Base-by-base conservation (phyloP, 2,329 filamentous ascomycete species). In the Paradendryphiella salina region DNA sequence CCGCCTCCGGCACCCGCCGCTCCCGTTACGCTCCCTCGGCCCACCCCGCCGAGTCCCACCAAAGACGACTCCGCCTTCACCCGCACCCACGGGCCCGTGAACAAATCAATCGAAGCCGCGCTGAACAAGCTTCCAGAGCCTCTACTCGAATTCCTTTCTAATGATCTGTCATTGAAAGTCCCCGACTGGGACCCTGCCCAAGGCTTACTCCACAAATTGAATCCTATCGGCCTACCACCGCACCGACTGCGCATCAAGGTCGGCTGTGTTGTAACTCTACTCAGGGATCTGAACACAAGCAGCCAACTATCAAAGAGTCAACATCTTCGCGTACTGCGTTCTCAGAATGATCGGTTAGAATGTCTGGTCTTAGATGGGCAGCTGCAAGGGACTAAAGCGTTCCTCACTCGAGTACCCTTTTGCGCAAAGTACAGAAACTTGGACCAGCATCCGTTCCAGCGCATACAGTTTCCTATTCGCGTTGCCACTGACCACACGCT, bases 191-290 rank as follows among this genome's bases (percentile, higher is more conserved):
- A 63, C 21, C 70, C 70, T 4, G 46, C 58, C 8, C 40, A 51
- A 1, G 52, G 63, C 4, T 49, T 73, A 0, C 55, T 73, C 0
- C 59, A 72, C 48, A 70, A 66, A 46, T 43, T 73, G 11, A 69
- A 70, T 17, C 67, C 69, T 3, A n/a, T 55, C 10, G 66, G 63
- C 1, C 38, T 73, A 3, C 70, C 70, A 6, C 68, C 65, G 4
- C 70, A 73, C 52, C 63, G 70, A 10, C 53, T 73, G 20, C 65
- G 69, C 1, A 23, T 73, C 48, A 73, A 72, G 48, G 47, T 66
- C 15, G 70, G 69, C 6, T 71, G 69, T 41, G 45, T 62, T n/a
- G 64, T 72, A 0, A 52, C 50, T 1, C 54, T 71, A 5, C 59
- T 73, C 1, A 57, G 60, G 34, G 65, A 70, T 20, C 46, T 70